Evolutionary conservation across 306 rosid genomes (phyloP).

Genomic region (Begonia peltatifolia): DNA sequence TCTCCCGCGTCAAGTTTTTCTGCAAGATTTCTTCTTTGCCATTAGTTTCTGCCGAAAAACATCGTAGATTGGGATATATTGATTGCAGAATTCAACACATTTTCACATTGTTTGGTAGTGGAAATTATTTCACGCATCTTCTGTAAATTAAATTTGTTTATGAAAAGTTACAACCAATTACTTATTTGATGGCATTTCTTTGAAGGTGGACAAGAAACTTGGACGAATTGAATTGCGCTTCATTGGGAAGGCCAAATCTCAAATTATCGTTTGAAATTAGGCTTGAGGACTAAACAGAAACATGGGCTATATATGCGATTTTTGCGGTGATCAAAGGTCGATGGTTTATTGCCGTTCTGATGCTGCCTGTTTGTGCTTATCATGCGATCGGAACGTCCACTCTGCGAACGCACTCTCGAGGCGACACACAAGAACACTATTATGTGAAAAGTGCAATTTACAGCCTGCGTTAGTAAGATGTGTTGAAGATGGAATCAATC

Average conservation of each 20-base stretch:
- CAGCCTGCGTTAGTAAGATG: constrained; percentile 78
- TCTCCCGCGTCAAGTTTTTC: too few relatives aligned
- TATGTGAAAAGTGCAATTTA: constrained; percentile 77
- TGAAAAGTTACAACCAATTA: too few relatives aligned
- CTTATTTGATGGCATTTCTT: too few relatives aligned
- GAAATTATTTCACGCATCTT: too few relatives aligned
- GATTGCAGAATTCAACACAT: too few relatives aligned
- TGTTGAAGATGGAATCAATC: constrained; percentile 56
- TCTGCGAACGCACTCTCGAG: constrained; percentile 82
- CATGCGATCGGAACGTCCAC: constrained; percentile 89
- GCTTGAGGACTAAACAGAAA: constrained; percentile 11
- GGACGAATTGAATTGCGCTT: too few relatives aligned
- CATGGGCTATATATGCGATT: constrained; percentile 85
- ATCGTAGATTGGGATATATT: too few relatives aligned
- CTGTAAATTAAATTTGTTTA: not conserved
- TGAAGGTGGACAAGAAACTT: too few relatives aligned
- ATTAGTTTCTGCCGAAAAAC: too few relatives aligned
- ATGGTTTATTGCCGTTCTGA: constrained; percentile 93
- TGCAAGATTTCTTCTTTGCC: too few relatives aligned
- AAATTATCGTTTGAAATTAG: not conserved
- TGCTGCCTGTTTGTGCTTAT: constrained; percentile 80
- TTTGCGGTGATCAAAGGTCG: constrained; percentile 80
- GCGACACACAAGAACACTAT: constrained; percentile 78
- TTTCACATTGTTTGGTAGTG: too few relatives aligned
- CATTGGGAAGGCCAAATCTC: too few relatives aligned